Conservation (phyloP, 169 alveolate genomes). For the Cyclospora cayetanensis region DNA sequence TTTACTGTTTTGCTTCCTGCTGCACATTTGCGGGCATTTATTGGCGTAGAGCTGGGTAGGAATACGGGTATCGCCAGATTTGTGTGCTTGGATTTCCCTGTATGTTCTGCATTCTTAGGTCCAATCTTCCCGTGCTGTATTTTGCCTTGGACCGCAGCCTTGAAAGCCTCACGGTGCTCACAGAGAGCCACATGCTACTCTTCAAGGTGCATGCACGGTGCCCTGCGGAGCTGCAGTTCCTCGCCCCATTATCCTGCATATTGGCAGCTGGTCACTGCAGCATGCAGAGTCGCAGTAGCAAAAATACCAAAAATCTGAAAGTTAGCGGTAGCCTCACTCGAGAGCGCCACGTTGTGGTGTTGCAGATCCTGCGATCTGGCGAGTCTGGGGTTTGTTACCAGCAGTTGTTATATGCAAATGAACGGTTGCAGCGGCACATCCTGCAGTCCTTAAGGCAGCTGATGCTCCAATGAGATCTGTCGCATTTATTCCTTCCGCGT, state of each 20-base stretch:
- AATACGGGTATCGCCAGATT: too few relatives aligned
- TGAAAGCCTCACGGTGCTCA: conserved; percentile 32
- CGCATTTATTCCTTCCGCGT: too few relatives aligned
- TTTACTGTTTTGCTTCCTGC: neutral
- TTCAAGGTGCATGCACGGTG: conserved; percentile 10
- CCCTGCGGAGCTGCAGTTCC: conserved; percentile 39
- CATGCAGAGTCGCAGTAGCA: neutral
- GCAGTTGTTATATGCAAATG: conserved; percentile 28
- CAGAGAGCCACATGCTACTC: neutral
- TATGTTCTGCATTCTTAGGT: too few relatives aligned
- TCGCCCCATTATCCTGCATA: conserved; percentile 1
- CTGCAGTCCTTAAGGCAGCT: conserved; percentile 10
- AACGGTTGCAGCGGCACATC: conserved; percentile 54
- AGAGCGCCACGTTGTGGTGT: conserved; percentile 46
- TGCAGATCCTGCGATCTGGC: conserved; percentile 31
- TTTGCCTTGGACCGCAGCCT: conserved; percentile 47
- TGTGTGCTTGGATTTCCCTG: too few relatives aligned
- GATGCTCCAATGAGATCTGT: conserved; percentile 34
- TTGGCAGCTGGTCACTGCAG: conserved; percentile 66
- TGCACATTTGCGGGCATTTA: too few relatives aligned
- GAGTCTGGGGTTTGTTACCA: conserved; percentile 50
- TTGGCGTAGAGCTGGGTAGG: too few relatives aligned
- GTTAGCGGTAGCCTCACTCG: neutral
- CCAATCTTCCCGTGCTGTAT: conserved; percentile 32
- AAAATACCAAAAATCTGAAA: too few relatives aligned